Evolutionary conservation across 805 yeast species (phyloP).

Genomic region (Metschnikowia matae): DNA sequence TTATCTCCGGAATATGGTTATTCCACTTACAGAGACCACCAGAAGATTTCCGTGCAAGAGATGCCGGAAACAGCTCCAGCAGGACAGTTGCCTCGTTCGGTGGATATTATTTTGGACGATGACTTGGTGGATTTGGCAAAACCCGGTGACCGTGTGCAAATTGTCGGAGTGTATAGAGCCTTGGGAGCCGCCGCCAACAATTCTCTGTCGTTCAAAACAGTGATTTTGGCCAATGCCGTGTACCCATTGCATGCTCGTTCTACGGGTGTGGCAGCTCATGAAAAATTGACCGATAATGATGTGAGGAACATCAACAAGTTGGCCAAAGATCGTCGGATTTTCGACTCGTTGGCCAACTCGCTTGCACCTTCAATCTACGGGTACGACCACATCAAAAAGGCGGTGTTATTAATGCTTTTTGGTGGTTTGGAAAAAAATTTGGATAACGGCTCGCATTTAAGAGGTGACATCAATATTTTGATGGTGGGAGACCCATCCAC

Average conservation of each 20-base stretch:
- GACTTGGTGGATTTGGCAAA: slow-evolving; percentile 88
- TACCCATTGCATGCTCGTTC: slow-evolving; percentile 87
- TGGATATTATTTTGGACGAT: slow-evolving; percentile 90
- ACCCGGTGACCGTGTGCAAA: slow-evolving; percentile 94
- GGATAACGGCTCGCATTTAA: slow-evolving; percentile 90
- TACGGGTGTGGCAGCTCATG: slow-evolving; percentile 71
- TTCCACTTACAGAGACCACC: slow-evolving; percentile 90
- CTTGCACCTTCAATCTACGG: slow-evolving; percentile 97
- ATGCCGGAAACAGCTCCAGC: slow-evolving; percentile 98
- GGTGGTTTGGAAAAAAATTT: slow-evolving; percentile 95
- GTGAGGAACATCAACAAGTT: slow-evolving; percentile 80
- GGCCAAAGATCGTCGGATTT: slow-evolving; percentile 65
- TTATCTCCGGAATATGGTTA: slow-evolving; percentile 88
- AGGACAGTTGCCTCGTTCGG: slow-evolving; percentile 91
- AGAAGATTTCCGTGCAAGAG: slow-evolving; percentile 88
- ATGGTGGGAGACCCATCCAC: slow-evolving; percentile 99
- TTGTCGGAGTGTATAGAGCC: slow-evolving; percentile 91
- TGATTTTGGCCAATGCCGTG: slow-evolving; percentile 84
- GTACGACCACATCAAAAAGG: slow-evolving; percentile 84
- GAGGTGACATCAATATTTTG: slow-evolving; percentile 94
- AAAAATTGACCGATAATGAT: slow-evolving; percentile 71
- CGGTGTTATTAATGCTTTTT: slow-evolving; percentile 81
- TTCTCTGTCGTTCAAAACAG: slow-evolving; percentile 70
- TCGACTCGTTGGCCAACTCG: slow-evolving; percentile 76
- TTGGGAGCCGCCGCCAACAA: slow-evolving; percentile 67